phyloP scores from a whole-genome alignment of 139 green algal genomes.

The Micromonas pusilla region DNA sequence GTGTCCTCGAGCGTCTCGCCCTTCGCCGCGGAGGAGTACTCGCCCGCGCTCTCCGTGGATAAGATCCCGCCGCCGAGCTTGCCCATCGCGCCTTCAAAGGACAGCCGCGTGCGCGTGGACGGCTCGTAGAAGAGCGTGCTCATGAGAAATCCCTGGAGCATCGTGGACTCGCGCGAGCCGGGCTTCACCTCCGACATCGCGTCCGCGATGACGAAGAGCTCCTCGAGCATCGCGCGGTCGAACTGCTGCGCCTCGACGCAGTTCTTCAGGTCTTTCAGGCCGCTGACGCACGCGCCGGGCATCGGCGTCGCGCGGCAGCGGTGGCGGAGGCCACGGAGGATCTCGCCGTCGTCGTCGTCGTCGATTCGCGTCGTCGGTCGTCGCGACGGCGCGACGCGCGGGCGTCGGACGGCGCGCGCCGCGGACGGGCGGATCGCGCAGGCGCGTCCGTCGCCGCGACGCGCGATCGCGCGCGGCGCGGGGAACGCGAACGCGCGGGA shows the following conservation, averaged over 20 bases:
- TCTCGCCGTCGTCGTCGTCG: no score
- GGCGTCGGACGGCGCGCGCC: no score
- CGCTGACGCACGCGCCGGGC: not conserved
- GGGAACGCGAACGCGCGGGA: no score
- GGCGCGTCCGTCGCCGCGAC: no score
- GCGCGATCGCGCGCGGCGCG: no score
- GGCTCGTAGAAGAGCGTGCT: conserved; percentile 99
- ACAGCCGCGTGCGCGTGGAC: conserved; percentile 93
- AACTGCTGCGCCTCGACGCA: conserved; percentile 90
- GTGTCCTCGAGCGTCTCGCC: conserved; percentile 97
- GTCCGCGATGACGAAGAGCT: conserved; percentile 76
- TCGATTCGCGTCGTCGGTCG: not conserved
- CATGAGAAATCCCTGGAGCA: conserved; percentile 88
- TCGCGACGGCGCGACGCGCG: not conserved
- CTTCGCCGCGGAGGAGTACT: conserved; percentile 97
- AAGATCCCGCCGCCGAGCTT: conserved; percentile 79
- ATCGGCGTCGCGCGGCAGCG: not conserved
- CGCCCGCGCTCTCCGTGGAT: conserved; percentile 85
- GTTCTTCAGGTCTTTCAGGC: not conserved
- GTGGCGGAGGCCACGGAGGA: no score
- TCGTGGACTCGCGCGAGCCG: conserved; percentile 46
- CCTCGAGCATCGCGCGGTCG: conserved; percentile 58
- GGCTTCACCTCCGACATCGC: conserved; percentile 71
- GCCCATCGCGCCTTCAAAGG: conserved; percentile 93
- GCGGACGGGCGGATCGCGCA: no score